Evolutionary conservation across 1,139 yeast species (phyloP).

Genomic region (Candida sp.): DNA sequence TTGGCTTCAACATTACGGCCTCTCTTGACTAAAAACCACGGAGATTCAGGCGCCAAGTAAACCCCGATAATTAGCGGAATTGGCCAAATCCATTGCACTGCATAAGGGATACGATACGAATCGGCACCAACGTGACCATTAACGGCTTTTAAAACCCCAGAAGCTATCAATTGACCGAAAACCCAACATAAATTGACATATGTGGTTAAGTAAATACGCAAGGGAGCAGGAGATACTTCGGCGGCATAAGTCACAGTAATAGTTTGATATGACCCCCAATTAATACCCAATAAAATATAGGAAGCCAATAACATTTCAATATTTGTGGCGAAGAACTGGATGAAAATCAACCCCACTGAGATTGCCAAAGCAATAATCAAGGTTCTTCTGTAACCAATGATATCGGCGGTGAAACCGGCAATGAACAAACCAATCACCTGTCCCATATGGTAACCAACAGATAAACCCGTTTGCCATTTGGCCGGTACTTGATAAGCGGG

Average conservation of each 20-base stretch:
- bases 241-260: slow-evolving; percentile 49
- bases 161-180: slow-evolving; percentile 47
- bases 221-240: slow-evolving; percentile 47
- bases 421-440: slow-evolving; percentile 42
- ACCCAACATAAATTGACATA: slow-evolving; percentile 49
- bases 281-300: slow-evolving; percentile 44
- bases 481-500: slow-evolving; percentile 38
- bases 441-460: slow-evolving; percentile 44
- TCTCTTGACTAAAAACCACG: slow-evolving; percentile 41
- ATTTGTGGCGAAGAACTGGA: slow-evolving; percentile 46
- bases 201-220: slow-evolving; percentile 47
- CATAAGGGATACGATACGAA: slow-evolving; percentile 40
- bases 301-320: slow-evolving; percentile 39
- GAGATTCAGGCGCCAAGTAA: slow-evolving; percentile 40
- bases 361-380: slow-evolving; percentile 32
- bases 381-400: slow-evolving; percentile 44
- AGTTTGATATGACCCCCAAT: slow-evolving; percentile 53
- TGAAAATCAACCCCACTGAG: slow-evolving; percentile 40
- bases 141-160: slow-evolving; percentile 43
- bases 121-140: slow-evolving; percentile 19
- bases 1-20: slow-evolving; percentile 33
- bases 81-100: slow-evolving; percentile 64
- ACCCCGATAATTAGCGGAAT: slow-evolving; percentile 39
- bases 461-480: slow-evolving; percentile 45
- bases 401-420: slow-evolving; percentile 44